Percentiles rank a stretch among this genome's conserved stretches.
phyloP scores from a whole-genome alignment of 2,329 filamentous ascomycete genomes.

The Fusarium albosuccineum region DNA sequence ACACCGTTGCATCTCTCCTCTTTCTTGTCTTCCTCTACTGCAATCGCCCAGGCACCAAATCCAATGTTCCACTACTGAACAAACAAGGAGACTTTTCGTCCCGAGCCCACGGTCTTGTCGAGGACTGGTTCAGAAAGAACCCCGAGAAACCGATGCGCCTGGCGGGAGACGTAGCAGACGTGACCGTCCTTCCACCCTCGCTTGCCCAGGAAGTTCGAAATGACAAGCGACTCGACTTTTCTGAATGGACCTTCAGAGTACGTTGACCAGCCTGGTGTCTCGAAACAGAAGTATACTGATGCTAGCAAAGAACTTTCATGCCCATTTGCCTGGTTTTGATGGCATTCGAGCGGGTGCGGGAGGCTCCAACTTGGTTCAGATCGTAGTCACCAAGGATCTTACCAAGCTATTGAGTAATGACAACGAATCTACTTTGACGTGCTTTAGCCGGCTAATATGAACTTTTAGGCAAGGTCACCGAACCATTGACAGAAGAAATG shows the following conservation, averaged over 20 bases:
- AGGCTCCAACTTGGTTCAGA: background rate
- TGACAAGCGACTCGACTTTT: background rate
- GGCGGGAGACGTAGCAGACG: background rate
- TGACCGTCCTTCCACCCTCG: background rate
- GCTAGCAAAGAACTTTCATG: too few relatives aligned
- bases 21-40: too few relatives aligned
- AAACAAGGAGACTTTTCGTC: background rate
- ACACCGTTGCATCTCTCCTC: too few relatives aligned
- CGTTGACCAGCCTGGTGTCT: too few relatives aligned
- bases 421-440: too few relatives aligned
- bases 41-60: too few relatives aligned
- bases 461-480: too few relatives aligned
- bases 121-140: background rate
- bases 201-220: background rate
- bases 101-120: background rate
- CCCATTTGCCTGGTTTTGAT: background rate
- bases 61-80: too few relatives aligned
- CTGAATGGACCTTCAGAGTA: too few relatives aligned
- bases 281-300: too few relatives aligned
- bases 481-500: background rate
- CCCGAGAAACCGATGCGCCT: background rate
- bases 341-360: background rate
- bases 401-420: background rate
- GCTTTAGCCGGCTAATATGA: too few relatives aligned
- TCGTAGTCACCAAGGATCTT: background rate